phyloP scores from a whole-genome alignment of 768 basidiomycete genomes.

The Boletellus ananiceps region DNA sequence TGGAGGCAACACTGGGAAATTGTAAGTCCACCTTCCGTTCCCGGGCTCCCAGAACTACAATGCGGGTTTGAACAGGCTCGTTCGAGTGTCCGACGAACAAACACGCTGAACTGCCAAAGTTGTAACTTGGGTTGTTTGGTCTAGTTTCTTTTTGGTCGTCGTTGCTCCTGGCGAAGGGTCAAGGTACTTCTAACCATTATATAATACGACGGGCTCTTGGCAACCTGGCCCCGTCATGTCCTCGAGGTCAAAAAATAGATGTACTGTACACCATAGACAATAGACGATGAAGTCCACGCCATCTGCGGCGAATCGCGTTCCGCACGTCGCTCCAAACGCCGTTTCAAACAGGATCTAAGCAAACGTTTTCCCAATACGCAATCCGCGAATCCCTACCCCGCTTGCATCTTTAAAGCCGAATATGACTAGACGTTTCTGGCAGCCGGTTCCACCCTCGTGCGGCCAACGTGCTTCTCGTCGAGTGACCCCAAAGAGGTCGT shows the following conservation, averaged over 20 bases:
- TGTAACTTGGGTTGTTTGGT: slow-evolving; percentile 4
- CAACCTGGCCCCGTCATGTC: not conserved
- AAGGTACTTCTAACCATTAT: not conserved
- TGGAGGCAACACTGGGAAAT: slow-evolving; percentile 77
- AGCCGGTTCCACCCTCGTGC: not conserved
- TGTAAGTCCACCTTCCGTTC: slow-evolving; percentile 34
- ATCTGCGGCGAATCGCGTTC: not conserved
- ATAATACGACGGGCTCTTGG: not conserved
- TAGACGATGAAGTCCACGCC: not conserved
- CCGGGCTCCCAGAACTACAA: not conserved
- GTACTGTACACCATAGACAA: not conserved
- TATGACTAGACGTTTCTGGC: slow-evolving; percentile 14
- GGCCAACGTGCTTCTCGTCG: slow-evolving; percentile 7
- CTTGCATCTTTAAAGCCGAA: no score
- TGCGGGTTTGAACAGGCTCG: slow-evolving; percentile 39
- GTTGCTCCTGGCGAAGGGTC: no score
- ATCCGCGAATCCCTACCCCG: no score
- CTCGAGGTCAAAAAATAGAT: slow-evolving; percentile 13
- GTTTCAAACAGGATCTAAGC: slow-evolving; percentile 6
- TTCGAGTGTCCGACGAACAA: slow-evolving; percentile 50
- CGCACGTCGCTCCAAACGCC: not conserved
- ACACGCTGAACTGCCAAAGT: not conserved
- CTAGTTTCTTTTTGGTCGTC: not conserved
- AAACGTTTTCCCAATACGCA: not conserved
- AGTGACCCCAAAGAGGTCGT: slow-evolving; percentile 8